Evolutionary conservation across 2,329 filamentous ascomycete genomes (phyloP).

Genomic region (Colletotrichum spaethianum): DNA sequence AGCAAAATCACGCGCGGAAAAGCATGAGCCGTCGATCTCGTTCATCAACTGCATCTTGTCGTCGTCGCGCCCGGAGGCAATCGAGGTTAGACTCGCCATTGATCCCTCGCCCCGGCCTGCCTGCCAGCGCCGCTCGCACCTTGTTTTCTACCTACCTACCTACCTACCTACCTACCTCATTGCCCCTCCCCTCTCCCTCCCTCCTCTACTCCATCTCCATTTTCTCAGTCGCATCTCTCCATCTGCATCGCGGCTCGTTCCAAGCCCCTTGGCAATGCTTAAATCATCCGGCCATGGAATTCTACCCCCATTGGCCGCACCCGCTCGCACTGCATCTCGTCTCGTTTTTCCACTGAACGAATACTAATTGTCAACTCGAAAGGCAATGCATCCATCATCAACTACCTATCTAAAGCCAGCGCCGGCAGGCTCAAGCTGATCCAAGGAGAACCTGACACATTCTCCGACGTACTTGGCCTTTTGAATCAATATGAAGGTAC

Average conservation of each 20-base stretch:
- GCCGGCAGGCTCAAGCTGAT: conserved; percentile 64
- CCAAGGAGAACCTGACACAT: conserved; percentile 73
- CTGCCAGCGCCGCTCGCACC: conserved; percentile 37
- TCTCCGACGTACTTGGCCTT: conserved; percentile 79
- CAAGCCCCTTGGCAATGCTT: conserved; percentile 18
- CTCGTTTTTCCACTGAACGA: conserved; percentile 40
- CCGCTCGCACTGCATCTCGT: conserved; percentile 24
- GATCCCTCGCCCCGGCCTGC: conserved; percentile 41
- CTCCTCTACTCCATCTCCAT: neutral
- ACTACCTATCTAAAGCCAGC: conserved; percentile 65
- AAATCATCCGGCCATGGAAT: conserved; percentile 4
- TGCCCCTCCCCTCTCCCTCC: neutral
- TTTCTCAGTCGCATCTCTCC: conserved; percentile 1
- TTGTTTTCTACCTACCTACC: conserved; percentile 31
- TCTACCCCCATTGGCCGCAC: conserved; percentile 1
- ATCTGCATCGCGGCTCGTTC: conserved; percentile 15
- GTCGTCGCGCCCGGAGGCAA: conserved; percentile 40
- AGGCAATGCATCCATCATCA: conserved; percentile 58
- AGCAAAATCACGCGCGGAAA: conserved; percentile 30
- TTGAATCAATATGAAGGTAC: conserved; percentile 83
- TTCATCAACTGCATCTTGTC: conserved; percentile 35
- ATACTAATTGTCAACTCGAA: conserved; percentile 34
- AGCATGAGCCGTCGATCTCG: conserved; percentile 37
- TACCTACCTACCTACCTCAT: no score
- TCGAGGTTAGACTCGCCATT: conserved; percentile 42